Evolutionary conservation across 2,329 filamentous ascomycete species (phyloP), one percentile per base, ranked within the genome.

Genomic region (Lecanicillium sp.): DNA sequence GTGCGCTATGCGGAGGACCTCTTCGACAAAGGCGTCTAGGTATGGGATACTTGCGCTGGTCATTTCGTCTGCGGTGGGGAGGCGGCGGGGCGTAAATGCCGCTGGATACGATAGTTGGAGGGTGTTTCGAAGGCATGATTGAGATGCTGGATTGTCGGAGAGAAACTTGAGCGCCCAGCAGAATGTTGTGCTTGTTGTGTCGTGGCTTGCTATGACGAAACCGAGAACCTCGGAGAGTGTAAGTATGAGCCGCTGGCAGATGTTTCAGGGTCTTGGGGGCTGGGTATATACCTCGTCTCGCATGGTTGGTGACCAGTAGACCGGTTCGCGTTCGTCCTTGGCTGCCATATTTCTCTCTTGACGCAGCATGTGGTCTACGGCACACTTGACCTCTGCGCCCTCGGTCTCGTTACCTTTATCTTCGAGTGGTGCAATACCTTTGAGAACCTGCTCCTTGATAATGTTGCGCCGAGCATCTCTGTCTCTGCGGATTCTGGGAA

Each of bases 11-110:
- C 61, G 55, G 7, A 61, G 43, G 1, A 50, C 46, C 41, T 64
- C 58, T 37, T 59, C 56, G 27, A 59, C 46, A 8, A 50, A 42
- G 13, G 56, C 57, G 37, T 58, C 56, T 5, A 60, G 50, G 41
- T 57, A 58, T 3, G 52, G 51, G 3, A 56, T 38, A 4, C 41
- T 37, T 5, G 42, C 20, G 3, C 29, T 29, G 0, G 42, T 37
- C 13, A 60, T 50, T 42, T 60, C 57, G 3, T 41, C n/a, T 14
- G 44, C 47, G 0, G 46, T 48, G 2, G 56, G 57, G 9, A 39
- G 30, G 4, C 55, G 47, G 2, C 31, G 17, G 8, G 42, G 51
- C 0, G 20, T 30, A 1, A 36, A 18, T 1, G 56, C 55, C 1
- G 34, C 31, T 15, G 43, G 27, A 10, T 44, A 37, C 0, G 52